A percentile compares a stretch with the other conserved stretches of the same genome.
Conservation (phyloP, 73 alveolate species). For the Paramecium caudatum region DNA sequence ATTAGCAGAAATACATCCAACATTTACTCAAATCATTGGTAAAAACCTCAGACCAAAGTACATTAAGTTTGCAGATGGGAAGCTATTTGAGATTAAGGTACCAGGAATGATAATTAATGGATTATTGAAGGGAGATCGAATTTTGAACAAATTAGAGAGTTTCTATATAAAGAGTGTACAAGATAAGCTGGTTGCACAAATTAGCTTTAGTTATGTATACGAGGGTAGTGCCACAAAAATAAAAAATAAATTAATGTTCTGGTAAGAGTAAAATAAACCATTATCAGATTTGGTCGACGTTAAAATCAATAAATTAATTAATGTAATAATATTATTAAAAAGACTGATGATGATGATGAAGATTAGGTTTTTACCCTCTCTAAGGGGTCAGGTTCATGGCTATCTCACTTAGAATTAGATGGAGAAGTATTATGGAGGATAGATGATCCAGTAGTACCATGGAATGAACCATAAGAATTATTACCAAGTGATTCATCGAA, state of each 20-base stretch:
- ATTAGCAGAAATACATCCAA: slow-evolving; percentile 52
- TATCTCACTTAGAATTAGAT: slow-evolving; percentile 51
- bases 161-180: neutral
- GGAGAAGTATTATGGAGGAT: slow-evolving; percentile 63
- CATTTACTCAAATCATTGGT: slow-evolving; percentile 19
- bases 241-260: slow-evolving; percentile 41
- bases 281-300: slow-evolving; percentile 57
- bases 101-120: slow-evolving; percentile 63
- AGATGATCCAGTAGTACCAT: slow-evolving; percentile 37
- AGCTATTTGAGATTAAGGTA: neutral
- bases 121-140: slow-evolving; percentile 56
- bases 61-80: slow-evolving; percentile 56
- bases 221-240: slow-evolving; percentile 34
- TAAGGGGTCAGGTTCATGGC: slow-evolving; percentile 67
- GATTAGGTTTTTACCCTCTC: slow-evolving; percentile 25
- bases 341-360: slow-evolving; percentile 68
- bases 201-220: slow-evolving; percentile 30
- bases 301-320: slow-evolving; percentile 61
- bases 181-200: slow-evolving; percentile 38
- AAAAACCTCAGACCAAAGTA: slow-evolving; percentile 32
- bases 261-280: slow-evolving; percentile 1
- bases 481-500: slow-evolving; percentile 58
- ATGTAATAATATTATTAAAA: slow-evolving; percentile 60
- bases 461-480: slow-evolving; percentile 23
- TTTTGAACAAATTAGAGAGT: slow-evolving; percentile 5